Evolutionary conservation across 495 filamentous ascomycete species (phyloP).

Genomic region (Tuber brumale): DNA sequence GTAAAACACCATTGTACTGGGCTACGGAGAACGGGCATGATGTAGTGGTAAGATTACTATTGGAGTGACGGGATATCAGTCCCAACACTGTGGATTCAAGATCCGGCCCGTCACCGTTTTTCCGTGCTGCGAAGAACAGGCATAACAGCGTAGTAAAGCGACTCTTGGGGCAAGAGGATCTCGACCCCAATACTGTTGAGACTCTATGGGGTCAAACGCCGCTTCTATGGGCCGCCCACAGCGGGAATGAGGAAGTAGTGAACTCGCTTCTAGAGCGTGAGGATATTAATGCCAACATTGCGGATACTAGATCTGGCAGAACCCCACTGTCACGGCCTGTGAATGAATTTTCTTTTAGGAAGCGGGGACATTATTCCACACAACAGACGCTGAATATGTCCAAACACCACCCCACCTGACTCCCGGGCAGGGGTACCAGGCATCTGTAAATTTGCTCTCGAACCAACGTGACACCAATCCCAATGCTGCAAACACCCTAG

Average conservation of each 20-base stretch:
- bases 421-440: conserved; percentile 42
- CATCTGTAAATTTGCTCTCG: conserved; percentile 34
- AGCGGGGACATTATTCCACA: not conserved
- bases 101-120: conserved; percentile 38
- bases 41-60: conserved; percentile 22
- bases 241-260: too few species aligned
- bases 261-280: too few species aligned
- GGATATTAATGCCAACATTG: too few species aligned
- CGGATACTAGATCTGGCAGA: conserved; percentile 28
- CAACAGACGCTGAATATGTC: conserved; percentile 21
- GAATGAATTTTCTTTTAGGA: too few species aligned
- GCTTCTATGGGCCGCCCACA: too few species aligned
- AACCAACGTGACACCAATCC: conserved; percentile 8
- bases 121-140: too few species aligned
- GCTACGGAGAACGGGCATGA: too few species aligned
- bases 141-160: conserved; percentile 36
- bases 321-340: conserved; percentile 40
- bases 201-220: too few species aligned
- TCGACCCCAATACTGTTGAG: conserved; percentile 22
- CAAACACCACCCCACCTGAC: conserved; percentile 45
- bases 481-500: conserved; percentile 11
- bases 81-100: conserved; percentile 8
- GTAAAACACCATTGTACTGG: too few species aligned
- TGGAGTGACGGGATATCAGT: conserved; percentile 8
- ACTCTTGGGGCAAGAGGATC: conserved; percentile 26